Evolutionary conservation across 768 basidiomycete species (phyloP), one percentile per base, ranked within the genome.

Genomic region (Terana coerulea): DNA sequence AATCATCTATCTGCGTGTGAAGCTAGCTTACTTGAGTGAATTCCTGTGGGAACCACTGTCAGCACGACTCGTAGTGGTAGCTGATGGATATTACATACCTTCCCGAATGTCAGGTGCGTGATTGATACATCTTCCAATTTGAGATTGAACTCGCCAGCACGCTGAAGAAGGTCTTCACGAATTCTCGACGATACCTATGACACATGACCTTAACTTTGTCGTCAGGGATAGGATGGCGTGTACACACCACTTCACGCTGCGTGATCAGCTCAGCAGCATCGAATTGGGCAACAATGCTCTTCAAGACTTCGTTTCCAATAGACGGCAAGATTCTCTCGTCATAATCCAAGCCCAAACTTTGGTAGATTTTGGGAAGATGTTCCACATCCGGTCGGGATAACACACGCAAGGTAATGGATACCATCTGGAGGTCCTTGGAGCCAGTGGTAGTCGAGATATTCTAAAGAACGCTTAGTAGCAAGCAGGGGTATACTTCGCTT

Each of bases 391-490:
- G 97, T 45, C 95, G 77, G 21, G 93, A 97, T 59, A 99, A 81
- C 30, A 99, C 95, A 51, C 97, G 89, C 45, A 98, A 80, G 0
- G 95, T 98, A 48, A 99, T 86, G 29, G 95, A 90, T 50, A 99
- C 91, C 93, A 98, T 98, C 71, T 98, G 95, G 71, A 99, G 73
- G 67, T 99, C 94, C 67, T 98, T 98, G 9, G 95, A 98, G 29
- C 97, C 97, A 21, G 97, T 98, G 1, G 91, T 97, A 2, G 97
- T 98, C n/a, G 91, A 94, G 51, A 98, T 98, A 64, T 97, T 97
- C 91, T 95, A 57, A 3, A 54, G 15, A 46, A 12, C 3, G 6
- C 24, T 39, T 2, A n/a, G n/a, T 57, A 53, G 10, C 42, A 9
- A 21, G 12, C 39, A n/a, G 3, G 24, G 33, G 30, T 22, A 19